These are phyloP conservation scores for Fraxinus floribunda DNA, from an alignment of 305 asterid species.

Conservation along the genomic window DNA sequence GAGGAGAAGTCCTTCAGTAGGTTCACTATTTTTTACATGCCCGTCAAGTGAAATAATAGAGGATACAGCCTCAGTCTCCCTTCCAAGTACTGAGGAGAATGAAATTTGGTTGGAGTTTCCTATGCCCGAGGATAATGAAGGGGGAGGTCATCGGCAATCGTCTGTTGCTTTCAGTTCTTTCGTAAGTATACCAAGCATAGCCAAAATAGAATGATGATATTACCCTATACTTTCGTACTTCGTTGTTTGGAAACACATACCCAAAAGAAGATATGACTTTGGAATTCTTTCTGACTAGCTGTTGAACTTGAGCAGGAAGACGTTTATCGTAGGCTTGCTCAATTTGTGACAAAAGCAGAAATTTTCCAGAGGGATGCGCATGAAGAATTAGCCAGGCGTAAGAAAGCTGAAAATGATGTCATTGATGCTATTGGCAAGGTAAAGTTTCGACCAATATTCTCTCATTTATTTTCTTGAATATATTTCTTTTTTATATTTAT, in stretches of 20 bases:
- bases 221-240: background rate
- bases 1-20: constrained; percentile 53
- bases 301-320: constrained; percentile 45
- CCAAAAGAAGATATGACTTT: background rate
- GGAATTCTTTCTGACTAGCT: constrained; percentile 26
- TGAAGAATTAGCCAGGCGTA: constrained; percentile 62
- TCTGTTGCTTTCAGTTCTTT: constrained; percentile 34
- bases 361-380: constrained; percentile 60
- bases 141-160: constrained; percentile 8
- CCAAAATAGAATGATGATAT: background rate
- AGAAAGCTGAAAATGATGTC: constrained; percentile 74
- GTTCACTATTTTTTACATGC: constrained; percentile 47
- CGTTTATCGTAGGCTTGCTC: constrained; percentile 55
- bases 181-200: constrained; percentile 44
- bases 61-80: constrained; percentile 33
- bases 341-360: constrained; percentile 64
- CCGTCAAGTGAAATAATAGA: constrained; percentile 47
- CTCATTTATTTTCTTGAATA: background rate
- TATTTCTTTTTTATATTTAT: background rate
- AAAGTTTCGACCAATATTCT: constrained; percentile 23
- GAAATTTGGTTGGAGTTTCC: constrained; percentile 35
- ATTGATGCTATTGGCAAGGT: constrained; percentile 67
- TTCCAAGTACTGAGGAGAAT: constrained; percentile 31
- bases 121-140: constrained; percentile 18
- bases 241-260: background rate